Evolutionary conservation across 257 asterid genomes (phyloP).

Genomic region (Salvia splendens): DNA sequence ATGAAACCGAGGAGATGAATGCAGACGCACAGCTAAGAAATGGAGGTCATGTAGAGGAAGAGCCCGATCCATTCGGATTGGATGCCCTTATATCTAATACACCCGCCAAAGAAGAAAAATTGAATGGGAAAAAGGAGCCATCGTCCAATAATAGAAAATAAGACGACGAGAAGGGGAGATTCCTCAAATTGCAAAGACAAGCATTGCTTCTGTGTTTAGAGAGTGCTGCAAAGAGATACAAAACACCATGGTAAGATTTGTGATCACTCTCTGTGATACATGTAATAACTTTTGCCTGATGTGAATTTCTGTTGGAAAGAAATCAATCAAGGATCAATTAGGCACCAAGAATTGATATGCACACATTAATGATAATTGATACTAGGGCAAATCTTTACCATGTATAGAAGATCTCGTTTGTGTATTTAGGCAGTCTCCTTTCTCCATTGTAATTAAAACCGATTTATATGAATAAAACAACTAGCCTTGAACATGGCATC

Average conservation of each 20-base stretch:
- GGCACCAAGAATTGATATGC: no score
- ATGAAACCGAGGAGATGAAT: conserved; percentile 36
- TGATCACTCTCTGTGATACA: neutral
- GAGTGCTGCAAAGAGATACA: conserved; percentile 91
- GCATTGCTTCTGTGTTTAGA: conserved; percentile 78
- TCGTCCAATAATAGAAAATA: conserved; percentile 34
- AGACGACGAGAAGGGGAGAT: conserved; percentile 52
- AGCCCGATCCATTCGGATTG: conserved; percentile 82
- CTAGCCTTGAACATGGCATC: no score
- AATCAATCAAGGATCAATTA: no score
- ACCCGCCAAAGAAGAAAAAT: conserved; percentile 54
- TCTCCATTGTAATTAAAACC: no score
- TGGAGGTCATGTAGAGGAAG: conserved; percentile 45
- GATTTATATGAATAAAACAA: no score
- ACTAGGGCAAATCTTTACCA: no score
- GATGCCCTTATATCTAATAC: conserved; percentile 69
- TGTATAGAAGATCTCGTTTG: no score
- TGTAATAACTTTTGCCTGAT: no score
- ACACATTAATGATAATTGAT: no score
- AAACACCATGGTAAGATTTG: conserved; percentile 71
- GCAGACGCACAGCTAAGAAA: conserved; percentile 37
- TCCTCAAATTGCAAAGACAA: conserved; percentile 72
- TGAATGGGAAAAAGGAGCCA: conserved; percentile 39
- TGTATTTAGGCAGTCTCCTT: no score
- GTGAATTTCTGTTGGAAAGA: no score